Evolutionary conservation across 495 filamentous ascomycete genomes (phyloP), one percentile per base, ranked within the genome.

Genomic region (Lasiosphaeriaceae sp.): DNA sequence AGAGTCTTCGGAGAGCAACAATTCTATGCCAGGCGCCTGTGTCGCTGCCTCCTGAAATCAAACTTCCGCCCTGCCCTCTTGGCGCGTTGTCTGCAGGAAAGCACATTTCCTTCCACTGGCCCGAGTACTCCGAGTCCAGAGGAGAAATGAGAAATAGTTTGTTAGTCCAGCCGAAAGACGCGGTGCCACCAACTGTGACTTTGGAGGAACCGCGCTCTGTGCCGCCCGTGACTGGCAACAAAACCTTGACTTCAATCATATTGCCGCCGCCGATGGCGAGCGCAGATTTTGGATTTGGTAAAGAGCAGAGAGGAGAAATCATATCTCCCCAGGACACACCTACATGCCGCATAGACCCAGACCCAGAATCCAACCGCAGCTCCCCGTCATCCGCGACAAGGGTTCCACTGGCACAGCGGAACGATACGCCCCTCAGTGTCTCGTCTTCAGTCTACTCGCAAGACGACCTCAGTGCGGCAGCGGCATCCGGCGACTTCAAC

Each of bases 381-480:
- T n/a, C n/a, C n/a, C n/a, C n/a, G n/a, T n/a, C 39, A 43, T 14
- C 39, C 11, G 14, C 6, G n/a, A 17, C 37, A 41, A 17, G 12
- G 41, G 20, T 16, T 17, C 17, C 51, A 58, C 21, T 54, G 52
- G 11, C 51, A 22, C 17, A 11, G 37, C 26, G 26, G 26, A 31
- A 31, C 26, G 26, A 31, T 9, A 31, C 26, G 26, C 26, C 26
- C 26, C 3, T 31, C 43, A 66, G 63, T 53, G 49, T 54, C 50
- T 55, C 66, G 7, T 68, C 63, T 0, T 69, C 64, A 1, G 26
- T 67, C 44, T 69, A 67, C 51, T 67, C 66, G 14, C 59, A 62
- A 29, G 62, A 65, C 7, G 50, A 9, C 31, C 8, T 21, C 3
- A 24, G 29, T 6, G 22, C 47, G 29, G 47, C 39, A 44, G 29